Conservation (phyloP, 108 stramenopile genomes). For the Thalassiosira profunda region DNA sequence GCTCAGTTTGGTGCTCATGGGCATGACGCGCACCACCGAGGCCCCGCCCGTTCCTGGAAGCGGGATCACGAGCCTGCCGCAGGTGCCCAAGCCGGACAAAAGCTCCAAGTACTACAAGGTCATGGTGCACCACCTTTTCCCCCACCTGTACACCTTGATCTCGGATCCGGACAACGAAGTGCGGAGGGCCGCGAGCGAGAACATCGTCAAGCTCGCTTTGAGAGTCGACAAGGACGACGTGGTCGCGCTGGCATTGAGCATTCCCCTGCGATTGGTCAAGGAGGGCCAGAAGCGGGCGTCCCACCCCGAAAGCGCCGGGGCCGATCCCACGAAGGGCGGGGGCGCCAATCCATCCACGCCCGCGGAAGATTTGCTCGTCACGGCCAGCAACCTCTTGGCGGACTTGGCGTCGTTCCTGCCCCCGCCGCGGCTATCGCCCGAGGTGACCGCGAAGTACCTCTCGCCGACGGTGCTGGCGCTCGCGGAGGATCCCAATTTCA, state of each 20-base stretch:
- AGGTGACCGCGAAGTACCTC: constrained; percentile 60
- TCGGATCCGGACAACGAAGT: constrained; percentile 84
- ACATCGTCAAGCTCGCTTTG: constrained; percentile 71
- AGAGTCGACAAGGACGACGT: constrained; percentile 71
- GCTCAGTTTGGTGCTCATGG: constrained; percentile 29
- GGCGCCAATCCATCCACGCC: constrained; percentile 42
- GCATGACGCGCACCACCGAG: constrained; percentile 5
- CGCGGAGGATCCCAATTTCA: constrained; percentile 93
- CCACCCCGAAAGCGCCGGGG: not conserved
- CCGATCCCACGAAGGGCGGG: not conserved
- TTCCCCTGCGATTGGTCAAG: constrained; percentile 71
- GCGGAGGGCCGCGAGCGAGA: constrained; percentile 80
- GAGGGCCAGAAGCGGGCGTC: constrained; percentile 30
- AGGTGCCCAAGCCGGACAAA: constrained; percentile 29
- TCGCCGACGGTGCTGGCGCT: constrained; percentile 88
- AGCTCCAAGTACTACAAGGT: constrained; percentile 65
- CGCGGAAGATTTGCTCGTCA: constrained; percentile 94
- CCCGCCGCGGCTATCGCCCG: constrained; percentile 42
- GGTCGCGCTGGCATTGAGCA: constrained; percentile 54
- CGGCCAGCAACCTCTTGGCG: constrained; percentile 90
- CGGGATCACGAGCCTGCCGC: not conserved
- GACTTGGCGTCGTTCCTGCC: constrained; percentile 74
- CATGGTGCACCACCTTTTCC: constrained; percentile 62
- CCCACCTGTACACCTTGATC: constrained; percentile 62
- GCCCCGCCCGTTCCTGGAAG: not conserved